A percentile compares a stretch with the other conserved stretches of the same genome.
Conservation (phyloP, 1,284 basidiomycete genomes). For the Coniferiporia weirii region DNA sequence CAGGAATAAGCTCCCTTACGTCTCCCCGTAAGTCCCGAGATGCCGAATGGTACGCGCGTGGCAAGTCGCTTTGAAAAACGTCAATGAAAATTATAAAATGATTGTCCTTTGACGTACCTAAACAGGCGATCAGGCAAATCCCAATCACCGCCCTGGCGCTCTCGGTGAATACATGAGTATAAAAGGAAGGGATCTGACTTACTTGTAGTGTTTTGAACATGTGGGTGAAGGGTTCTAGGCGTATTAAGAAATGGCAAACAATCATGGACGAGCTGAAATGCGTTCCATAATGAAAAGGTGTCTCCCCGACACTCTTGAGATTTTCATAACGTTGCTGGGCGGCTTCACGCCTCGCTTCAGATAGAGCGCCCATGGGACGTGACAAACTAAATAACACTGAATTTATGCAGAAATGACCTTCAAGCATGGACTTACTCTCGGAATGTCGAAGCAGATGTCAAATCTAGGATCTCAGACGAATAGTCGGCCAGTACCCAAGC, state of each 20-base stretch:
- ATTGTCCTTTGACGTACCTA: slow-evolving; percentile 38
- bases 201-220: slow-evolving; percentile 89
- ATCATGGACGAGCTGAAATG: slow-evolving; percentile 98
- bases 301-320: slow-evolving; percentile 76
- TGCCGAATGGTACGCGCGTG: slow-evolving; percentile 80
- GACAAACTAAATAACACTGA: slow-evolving; percentile 46
- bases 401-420: not conserved
- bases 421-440: slow-evolving; percentile 60
- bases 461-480: slow-evolving; percentile 66
- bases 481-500: slow-evolving; percentile 91
- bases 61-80: slow-evolving; percentile 51
- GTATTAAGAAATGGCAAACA: slow-evolving; percentile 91
- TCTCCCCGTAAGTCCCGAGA: slow-evolving; percentile 86
- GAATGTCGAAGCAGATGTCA: slow-evolving; percentile 61
- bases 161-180: not conserved
- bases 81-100: not conserved
- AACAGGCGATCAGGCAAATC: slow-evolving; percentile 94
- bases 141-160: slow-evolving; percentile 77
- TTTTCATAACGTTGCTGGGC: slow-evolving; percentile 74
- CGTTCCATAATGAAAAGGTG: slow-evolving; percentile 90
- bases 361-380: slow-evolving; percentile 91
- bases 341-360: slow-evolving; percentile 63
- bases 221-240: slow-evolving; percentile 84
- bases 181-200: slow-evolving; percentile 19
- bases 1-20: slow-evolving; percentile 91